A percentile compares a stretch with the other conserved stretches of the same genome.
Evolutionary conservation across 1,139 yeast genomes (phyloP).

Genomic region (Meyerozyma carpophila): DNA sequence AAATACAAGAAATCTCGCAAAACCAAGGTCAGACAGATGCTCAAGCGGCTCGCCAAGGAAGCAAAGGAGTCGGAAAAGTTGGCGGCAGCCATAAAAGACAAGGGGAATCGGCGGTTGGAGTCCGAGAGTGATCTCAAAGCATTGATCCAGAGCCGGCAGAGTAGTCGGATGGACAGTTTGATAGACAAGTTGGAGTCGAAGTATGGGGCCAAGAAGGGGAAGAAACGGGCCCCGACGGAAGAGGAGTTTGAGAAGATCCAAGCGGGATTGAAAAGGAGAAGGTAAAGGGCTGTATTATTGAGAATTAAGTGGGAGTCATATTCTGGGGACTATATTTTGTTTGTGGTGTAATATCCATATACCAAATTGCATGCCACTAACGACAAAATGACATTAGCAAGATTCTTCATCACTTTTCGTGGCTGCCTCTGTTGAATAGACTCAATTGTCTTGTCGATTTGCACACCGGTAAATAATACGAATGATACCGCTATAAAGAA

Average conservation of each 20-base stretch:
- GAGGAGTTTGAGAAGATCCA: constrained; percentile 38
- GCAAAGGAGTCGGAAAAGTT: constrained; percentile 66
- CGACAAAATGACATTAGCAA: no score
- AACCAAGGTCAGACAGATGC: constrained; percentile 40
- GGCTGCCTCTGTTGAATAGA: no score
- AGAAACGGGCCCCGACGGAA: constrained; percentile 31
- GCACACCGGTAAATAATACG: no score
- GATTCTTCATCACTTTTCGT: no score
- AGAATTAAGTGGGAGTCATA: no score
- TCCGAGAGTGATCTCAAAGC: constrained; percentile 44
- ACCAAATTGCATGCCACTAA: no score
- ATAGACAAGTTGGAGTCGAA: constrained; percentile 45
- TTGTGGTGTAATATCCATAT: no score
- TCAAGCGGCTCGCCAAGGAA: constrained; percentile 48
- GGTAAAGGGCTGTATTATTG: neutral
- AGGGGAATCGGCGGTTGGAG: constrained; percentile 19
- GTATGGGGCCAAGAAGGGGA: constrained; percentile 38
- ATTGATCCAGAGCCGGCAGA: constrained; percentile 39
- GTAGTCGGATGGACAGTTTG: neutral
- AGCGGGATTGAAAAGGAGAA: constrained; percentile 12
- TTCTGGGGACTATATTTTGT: no score
- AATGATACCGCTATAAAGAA: no score
- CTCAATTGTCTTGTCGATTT: no score
- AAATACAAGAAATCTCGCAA: constrained; percentile 46
- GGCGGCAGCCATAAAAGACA: constrained; percentile 43